phyloP scores from a whole-genome alignment of 495 filamentous ascomycete genomes.

The Elasticomyces elasticus region DNA sequence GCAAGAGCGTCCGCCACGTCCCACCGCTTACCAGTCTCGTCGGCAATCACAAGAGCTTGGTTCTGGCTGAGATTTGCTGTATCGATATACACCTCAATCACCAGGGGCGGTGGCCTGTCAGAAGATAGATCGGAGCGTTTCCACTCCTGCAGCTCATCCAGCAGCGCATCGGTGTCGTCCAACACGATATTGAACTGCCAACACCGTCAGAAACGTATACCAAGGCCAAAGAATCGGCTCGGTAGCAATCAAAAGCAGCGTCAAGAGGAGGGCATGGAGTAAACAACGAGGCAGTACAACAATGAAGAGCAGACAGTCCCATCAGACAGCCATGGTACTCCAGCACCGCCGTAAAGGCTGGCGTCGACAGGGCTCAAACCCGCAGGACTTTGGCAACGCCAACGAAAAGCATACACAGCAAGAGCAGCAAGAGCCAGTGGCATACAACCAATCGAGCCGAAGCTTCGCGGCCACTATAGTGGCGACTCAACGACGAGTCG shows the following conservation, averaged over 20 bases:
- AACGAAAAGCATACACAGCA: no score
- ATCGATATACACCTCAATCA: constrained; percentile 86
- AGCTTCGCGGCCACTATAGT: no score
- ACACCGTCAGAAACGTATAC: constrained; percentile 12
- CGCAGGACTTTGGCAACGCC: no score
- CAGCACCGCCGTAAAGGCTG: background rate
- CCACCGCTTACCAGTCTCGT: constrained; percentile 84
- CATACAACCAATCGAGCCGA: background rate
- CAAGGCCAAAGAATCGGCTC: background rate
- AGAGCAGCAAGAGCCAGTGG: no score
- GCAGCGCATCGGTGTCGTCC: constrained; percentile 78
- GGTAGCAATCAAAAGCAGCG: background rate
- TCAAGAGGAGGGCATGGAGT: background rate
- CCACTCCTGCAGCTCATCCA: constrained; percentile 72
- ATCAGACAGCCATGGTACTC: background rate
- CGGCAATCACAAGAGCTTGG: constrained; percentile 76
- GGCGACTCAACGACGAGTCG: no score
- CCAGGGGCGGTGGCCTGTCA: constrained; percentile 70
- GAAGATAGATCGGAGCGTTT: constrained; percentile 63
- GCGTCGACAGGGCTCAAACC: no score
- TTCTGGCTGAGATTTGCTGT: constrained; percentile 67
- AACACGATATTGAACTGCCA: constrained; percentile 84
- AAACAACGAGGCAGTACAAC: background rate
- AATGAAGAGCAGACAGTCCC: no score
- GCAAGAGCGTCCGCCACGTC: constrained; percentile 79